A percentile compares a stretch with the other conserved stretches of the same genome.
phyloP scores from a whole-genome alignment of 2,329 filamentous ascomycete species.

The Fusarium tanahbumbuense region DNA sequence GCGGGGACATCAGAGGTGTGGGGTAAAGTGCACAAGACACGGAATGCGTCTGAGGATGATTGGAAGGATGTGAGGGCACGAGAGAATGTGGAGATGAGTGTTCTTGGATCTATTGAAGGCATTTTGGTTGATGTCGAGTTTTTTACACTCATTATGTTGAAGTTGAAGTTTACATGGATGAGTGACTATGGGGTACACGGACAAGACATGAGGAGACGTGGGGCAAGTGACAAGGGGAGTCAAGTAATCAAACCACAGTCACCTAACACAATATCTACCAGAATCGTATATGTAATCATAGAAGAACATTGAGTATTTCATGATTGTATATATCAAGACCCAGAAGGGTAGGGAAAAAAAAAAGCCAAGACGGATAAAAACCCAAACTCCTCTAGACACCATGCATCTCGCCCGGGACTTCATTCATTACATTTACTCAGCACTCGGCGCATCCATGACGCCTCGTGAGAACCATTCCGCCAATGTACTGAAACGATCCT shows the following conservation, averaged over 20 bases:
- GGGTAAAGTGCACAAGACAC: constrained; percentile 58
- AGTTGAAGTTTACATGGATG: background rate
- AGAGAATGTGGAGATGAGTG: constrained; percentile 57
- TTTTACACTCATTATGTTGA: constrained; percentile 17
- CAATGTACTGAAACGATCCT: constrained; percentile 88
- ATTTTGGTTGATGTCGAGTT: constrained; percentile 18
- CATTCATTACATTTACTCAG: constrained; percentile 42
- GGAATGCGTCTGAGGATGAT: constrained; percentile 56
- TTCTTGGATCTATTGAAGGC: constrained; percentile 39
- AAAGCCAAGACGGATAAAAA: background rate
- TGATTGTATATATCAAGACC: background rate
- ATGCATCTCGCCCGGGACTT: constrained; percentile 11
- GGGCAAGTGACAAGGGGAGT: constrained; percentile 12
- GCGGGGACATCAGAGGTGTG: constrained; percentile 25
- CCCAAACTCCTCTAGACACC: constrained; percentile 40
- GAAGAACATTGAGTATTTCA: constrained; percentile 15
- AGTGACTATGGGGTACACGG: background rate
- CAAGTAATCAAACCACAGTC: background rate
- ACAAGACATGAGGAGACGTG: constrained; percentile 19
- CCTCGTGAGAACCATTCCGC: constrained; percentile 95
- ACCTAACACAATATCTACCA: background rate
- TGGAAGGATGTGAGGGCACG: constrained; percentile 59
- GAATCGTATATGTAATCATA: background rate
- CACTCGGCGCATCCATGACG: constrained; percentile 73
- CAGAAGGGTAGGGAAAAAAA: background rate